Conservation (phyloP, 495 filamentous ascomycete genomes). For the Hyaloscypha hepaticicola region DNA sequence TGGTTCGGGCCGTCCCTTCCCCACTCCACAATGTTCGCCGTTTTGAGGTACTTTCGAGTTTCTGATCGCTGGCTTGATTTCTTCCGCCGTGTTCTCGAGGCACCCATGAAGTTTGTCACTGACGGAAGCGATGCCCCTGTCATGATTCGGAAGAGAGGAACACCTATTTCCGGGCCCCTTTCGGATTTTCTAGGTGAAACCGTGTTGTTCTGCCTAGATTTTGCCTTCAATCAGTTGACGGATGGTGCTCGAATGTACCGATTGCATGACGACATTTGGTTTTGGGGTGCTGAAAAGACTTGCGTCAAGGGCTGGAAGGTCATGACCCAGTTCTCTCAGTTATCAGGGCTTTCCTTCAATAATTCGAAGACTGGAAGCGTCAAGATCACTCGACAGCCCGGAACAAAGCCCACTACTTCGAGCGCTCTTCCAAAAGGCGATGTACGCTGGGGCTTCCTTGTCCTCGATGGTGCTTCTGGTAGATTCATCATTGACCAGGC, state of each 20-base stretch:
- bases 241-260: constrained; percentile 54
- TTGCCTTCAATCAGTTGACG: constrained; percentile 58
- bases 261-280: constrained; percentile 67
- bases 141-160: constrained; percentile 48
- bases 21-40: constrained; percentile 55
- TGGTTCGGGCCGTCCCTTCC: constrained; percentile 63
- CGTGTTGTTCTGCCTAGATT: constrained; percentile 64
- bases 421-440: constrained; percentile 49
- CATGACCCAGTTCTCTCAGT: constrained; percentile 51
- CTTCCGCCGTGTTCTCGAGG: constrained; percentile 56
- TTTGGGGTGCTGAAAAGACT: constrained; percentile 56
- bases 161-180: constrained; percentile 59
- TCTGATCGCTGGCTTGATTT: constrained; percentile 58
- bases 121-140: constrained; percentile 45
- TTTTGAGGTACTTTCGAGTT: constrained; percentile 59
- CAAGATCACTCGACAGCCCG: constrained; percentile 27
- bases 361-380: constrained; percentile 57
- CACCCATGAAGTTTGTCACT: constrained; percentile 56
- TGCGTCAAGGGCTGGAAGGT: constrained; percentile 55
- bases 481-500: constrained; percentile 60
- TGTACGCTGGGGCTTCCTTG: constrained; percentile 65
- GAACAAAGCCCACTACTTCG: constrained; percentile 24
- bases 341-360: constrained; percentile 57
- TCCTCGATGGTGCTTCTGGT: constrained; percentile 51
- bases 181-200: constrained; percentile 58